Evolutionary conservation across 495 filamentous ascomycete species (phyloP), one percentile per base, ranked within the genome.

Genomic region (Neurospora sp.): DNA sequence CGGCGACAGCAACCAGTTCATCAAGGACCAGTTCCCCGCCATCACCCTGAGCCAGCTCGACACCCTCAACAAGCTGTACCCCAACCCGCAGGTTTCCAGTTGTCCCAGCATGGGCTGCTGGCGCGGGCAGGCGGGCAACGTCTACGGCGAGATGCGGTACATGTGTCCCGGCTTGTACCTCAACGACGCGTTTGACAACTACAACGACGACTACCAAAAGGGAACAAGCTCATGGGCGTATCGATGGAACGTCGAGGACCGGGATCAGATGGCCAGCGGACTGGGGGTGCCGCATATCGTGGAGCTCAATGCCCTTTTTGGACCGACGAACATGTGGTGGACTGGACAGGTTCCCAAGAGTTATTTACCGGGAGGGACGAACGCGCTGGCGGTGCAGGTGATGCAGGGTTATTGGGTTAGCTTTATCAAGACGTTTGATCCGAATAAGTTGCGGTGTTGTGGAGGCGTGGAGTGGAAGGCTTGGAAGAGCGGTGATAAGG

Each of bases 71-170:
- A 70, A 75, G 7, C 83, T 88, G 70, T 94, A 92, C 80, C 87
- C 91, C 40, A 84, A 83, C 74, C 80, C 12, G 79, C 80, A 71
- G 70, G 37, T 70, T 18, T 74, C 77, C 5, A 72, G 42, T 9
- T 73, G 89, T 84, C 76, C 87, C 0, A 76, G 80, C 40, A 73
- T 80, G 3, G 85, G 85, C 1, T 78, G 81, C 22, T 90, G 87
- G 81, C 91, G 89, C 87, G 83, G 84, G 0, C 87, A 89, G n/a
- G 82, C 86, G 16, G 84, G 86, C 72, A 83, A 87, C 46, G 88
- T 87, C 4, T 94, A 93, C 76, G 91, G 91, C 31, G 89, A 93
- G 75, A 85, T 92, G 72, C 87, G 91, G n/a, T 93, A 93, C 81
- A 90, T 84, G 76, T 94, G 92, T 71, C 91, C 91, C 0, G 86